Percentiles rank a stretch among this genome's conserved stretches.
Evolutionary conservation across 2,329 filamentous ascomycete species (phyloP).

Genomic region (Epichloe elymi): DNA sequence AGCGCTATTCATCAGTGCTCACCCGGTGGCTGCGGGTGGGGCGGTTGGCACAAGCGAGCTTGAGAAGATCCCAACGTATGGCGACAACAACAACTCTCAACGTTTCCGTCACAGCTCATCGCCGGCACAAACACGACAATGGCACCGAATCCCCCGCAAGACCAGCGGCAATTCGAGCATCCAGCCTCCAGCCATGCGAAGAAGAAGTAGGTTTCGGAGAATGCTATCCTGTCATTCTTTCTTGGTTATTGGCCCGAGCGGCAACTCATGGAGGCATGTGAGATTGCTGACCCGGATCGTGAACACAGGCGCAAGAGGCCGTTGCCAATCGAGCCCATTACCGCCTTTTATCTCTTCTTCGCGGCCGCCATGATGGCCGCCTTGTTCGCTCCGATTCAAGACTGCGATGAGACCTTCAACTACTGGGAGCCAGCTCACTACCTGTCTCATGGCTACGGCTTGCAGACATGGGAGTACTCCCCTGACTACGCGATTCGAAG

Average conservation of each 20-base stretch:
- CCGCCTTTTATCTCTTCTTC: slow-evolving; percentile 71
- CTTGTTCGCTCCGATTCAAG: slow-evolving; percentile 78
- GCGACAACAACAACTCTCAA: slow-evolving; percentile 7
- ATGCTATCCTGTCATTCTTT: background rate
- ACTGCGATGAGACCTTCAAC: slow-evolving; percentile 98
- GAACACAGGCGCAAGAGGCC: slow-evolving; percentile 32
- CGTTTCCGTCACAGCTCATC: background rate
- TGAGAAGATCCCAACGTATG: too few species aligned
- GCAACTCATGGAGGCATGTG: background rate
- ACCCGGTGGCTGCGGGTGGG: background rate
- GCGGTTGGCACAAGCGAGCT: too few species aligned
- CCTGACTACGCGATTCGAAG: slow-evolving; percentile 89
- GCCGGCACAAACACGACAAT: slow-evolving; percentile 16
- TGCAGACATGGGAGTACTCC: slow-evolving; percentile 99
- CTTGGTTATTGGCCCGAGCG: background rate
- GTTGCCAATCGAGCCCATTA: slow-evolving; percentile 56
- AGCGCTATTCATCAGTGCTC: background rate
- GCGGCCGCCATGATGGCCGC: slow-evolving; percentile 63
- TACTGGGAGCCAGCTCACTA: slow-evolving; percentile 98
- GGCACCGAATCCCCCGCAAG: slow-evolving; percentile 23
- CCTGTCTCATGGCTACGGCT: slow-evolving; percentile 77
- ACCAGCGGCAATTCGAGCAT: slow-evolving; percentile 29
- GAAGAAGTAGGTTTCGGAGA: slow-evolving; percentile 30
- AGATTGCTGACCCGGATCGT: slow-evolving; percentile 1
- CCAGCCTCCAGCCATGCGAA: slow-evolving; percentile 36